phyloP scores from a whole-genome alignment of 2,329 filamentous ascomycete genomes.

The Elsinoe arachidis region DNA sequence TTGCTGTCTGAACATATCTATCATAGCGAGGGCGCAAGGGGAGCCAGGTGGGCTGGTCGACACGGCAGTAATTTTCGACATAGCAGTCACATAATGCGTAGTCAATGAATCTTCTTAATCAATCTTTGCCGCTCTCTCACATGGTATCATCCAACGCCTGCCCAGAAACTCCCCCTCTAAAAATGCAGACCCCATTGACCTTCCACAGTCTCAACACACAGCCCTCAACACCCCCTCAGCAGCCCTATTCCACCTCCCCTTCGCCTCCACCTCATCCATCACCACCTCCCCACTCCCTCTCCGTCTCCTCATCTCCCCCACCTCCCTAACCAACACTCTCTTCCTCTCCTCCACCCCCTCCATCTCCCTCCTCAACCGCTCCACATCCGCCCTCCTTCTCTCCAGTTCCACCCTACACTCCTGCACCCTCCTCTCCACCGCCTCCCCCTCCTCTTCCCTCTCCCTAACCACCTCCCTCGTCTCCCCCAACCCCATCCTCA shows the following conservation, averaged over 20 bases:
- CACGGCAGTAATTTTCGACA: background rate
- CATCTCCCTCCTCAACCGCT: constrained; percentile 59
- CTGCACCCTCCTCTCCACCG: constrained; percentile 36
- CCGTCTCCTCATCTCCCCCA: constrained; percentile 60
- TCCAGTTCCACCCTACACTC: constrained; percentile 53
- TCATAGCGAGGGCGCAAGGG: constrained; percentile 3
- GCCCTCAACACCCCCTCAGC: constrained; percentile 55
- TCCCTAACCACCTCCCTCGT: constrained; percentile 33
- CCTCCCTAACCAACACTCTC: constrained; percentile 55
- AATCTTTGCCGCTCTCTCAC: too few relatives aligned
- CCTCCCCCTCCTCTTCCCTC: constrained; percentile 34
- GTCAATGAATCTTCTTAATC: too few relatives aligned
- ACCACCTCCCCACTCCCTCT: constrained; percentile 52
- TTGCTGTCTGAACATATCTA: background rate
- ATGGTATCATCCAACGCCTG: too few relatives aligned
- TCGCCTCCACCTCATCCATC: constrained; percentile 64
- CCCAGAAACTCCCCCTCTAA: background rate
- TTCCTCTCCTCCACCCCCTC: constrained; percentile 59
- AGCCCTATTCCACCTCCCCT: constrained; percentile 65
- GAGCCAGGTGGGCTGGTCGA: background rate
- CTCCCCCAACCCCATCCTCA: constrained; percentile 36
- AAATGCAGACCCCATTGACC: background rate
- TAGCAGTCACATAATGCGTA: too few relatives aligned
- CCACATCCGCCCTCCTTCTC: constrained; percentile 57
- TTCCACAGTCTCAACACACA: constrained; percentile 32